These are phyloP conservation scores for Corynespora cassiicola DNA, from an alignment of 2,329 filamentous ascomycete species.

Conservation along the genomic window DNA sequence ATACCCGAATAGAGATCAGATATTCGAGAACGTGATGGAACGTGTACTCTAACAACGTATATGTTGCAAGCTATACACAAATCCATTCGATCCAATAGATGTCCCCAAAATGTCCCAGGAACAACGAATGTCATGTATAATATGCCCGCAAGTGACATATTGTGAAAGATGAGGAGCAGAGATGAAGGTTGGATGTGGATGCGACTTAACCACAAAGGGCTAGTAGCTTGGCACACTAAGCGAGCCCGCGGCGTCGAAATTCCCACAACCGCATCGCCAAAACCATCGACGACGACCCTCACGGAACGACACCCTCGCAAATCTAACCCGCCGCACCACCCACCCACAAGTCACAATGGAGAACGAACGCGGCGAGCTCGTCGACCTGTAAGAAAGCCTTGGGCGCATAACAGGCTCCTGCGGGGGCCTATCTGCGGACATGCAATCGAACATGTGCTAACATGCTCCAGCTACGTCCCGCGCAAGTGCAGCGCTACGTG, in stretches of 20 bases:
- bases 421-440: constrained; percentile 1
- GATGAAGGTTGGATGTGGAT: no score
- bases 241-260: constrained; percentile 19
- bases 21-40: no score
- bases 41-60: no score
- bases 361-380: constrained; percentile 99
- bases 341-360: constrained; percentile 75
- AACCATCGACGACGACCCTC: constrained; percentile 33
- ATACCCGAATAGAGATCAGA: no score
- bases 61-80: no score
- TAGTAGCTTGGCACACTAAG: constrained; percentile 4
- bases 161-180: no score
- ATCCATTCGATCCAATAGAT: no score
- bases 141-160: no score
- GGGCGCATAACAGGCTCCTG: no score
- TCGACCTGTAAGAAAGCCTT: constrained; percentile 81
- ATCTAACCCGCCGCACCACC: constrained; percentile 29
- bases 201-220: neutral
- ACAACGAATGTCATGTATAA: no score
- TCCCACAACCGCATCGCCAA: constrained; percentile 14
- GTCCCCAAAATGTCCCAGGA: no score
- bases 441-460: constrained; percentile 2
- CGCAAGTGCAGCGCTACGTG: constrained; percentile 95
- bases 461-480: constrained; percentile 79
- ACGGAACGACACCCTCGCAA: constrained; percentile 31